A percentile compares a stretch with the other conserved stretches of the same genome.
Evolutionary conservation across 805 yeast species (phyloP).

Genomic region (Debaryomyces prosopidis): DNA sequence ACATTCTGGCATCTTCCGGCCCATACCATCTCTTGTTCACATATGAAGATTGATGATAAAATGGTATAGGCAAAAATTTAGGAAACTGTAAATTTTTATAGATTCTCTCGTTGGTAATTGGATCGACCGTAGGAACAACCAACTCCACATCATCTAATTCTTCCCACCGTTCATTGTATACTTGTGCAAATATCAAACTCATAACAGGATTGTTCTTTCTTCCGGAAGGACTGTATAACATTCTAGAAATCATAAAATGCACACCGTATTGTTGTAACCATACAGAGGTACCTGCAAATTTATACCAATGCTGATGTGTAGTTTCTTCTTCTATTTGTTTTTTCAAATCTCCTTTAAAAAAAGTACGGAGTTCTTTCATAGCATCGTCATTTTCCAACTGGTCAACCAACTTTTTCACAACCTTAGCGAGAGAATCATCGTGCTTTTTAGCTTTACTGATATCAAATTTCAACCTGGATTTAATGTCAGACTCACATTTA

Average conservation of each 20-base stretch:
- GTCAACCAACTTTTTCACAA: constrained; percentile 1
- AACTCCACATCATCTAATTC: constrained; percentile 8
- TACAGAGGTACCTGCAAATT: constrained; percentile 33
- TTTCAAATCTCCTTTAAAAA: constrained; percentile 8
- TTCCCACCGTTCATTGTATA: constrained; percentile 13
- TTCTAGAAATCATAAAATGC: constrained; percentile 30
- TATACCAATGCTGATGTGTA: constrained; percentile 26
- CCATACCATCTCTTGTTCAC: constrained; percentile 18
- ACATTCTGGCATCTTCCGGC: constrained; percentile 28
- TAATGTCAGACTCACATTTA: background rate
- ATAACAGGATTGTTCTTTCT: constrained; percentile 24
- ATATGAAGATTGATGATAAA: constrained; percentile 11
- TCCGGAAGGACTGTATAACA: constrained; percentile 25
- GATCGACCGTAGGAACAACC: constrained; percentile 9
- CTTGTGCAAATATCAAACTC: constrained; percentile 18
- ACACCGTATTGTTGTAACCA: constrained; percentile 33
- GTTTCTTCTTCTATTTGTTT: constrained; percentile 7
- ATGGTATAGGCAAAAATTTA: constrained; percentile 14
- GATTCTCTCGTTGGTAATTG: constrained; percentile 7
- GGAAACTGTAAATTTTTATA: constrained; percentile 21
- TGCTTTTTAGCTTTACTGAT: constrained; percentile 1
- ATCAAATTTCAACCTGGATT: background rate
- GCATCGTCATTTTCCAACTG: constrained; percentile 10
- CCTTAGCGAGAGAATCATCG: constrained; percentile 4
- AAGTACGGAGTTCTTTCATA: constrained; percentile 4